Conservation (phyloP, 2,329 filamentous ascomycete genomes). For the Fusarium floridanum region DNA sequence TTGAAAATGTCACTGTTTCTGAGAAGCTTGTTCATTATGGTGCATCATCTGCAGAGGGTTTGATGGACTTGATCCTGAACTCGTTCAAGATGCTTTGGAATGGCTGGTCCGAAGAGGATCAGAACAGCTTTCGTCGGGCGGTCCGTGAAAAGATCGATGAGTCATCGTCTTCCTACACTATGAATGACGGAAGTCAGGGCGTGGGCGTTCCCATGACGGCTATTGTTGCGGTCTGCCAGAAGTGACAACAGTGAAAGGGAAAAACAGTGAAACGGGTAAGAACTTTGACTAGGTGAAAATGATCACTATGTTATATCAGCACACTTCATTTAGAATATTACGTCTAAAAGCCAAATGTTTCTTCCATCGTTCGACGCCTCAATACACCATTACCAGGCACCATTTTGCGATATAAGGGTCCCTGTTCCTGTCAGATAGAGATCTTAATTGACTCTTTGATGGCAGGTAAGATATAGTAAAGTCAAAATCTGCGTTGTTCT, state of each 20-base stretch:
- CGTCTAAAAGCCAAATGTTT: not conserved
- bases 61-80: not conserved
- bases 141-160: not conserved
- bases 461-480: not conserved
- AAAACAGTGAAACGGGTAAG: not conserved
- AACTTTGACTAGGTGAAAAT: fast-evolving
- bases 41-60: not conserved
- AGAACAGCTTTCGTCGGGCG: not conserved
- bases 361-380: not conserved
- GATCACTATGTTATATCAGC: not conserved
- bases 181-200: not conserved
- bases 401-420: not conserved
- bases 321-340: not conserved
- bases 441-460: not conserved
- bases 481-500: not conserved
- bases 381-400: not conserved
- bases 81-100: slow-evolving; percentile 1
- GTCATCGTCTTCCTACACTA: not conserved
- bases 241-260: not conserved
- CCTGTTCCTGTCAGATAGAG: not conserved
- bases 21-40: not conserved
- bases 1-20: not conserved
- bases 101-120: not conserved
- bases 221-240: not conserved
- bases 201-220: not conserved